Conservation (phyloP, 768 basidiomycete species). For the Lactarius deliciosus region DNA sequence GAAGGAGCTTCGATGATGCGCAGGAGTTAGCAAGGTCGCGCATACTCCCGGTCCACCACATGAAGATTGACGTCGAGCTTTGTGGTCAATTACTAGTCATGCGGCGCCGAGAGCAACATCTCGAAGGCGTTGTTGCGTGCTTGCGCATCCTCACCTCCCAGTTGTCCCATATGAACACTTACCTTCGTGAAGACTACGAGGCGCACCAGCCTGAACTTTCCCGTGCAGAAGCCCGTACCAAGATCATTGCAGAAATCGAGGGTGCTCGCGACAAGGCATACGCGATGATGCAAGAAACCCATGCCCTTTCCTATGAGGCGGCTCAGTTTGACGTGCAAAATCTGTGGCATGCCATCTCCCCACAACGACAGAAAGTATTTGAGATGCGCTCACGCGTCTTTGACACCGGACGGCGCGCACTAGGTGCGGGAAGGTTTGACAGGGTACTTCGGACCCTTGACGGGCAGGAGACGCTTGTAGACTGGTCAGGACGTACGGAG, state of each 20-base stretch:
- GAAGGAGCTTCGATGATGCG: slow-evolving; percentile 68
- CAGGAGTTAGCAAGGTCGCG: slow-evolving; percentile 47
- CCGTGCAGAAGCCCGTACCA: slow-evolving; percentile 47
- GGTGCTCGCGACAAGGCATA: slow-evolving; percentile 49
- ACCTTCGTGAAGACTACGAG: slow-evolving; percentile 60
- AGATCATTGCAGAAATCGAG: slow-evolving; percentile 53
- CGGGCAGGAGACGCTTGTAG: slow-evolving; percentile 60
- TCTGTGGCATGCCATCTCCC: slow-evolving; percentile 64
- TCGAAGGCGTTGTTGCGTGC: slow-evolving; percentile 60
- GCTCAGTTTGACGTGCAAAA: slow-evolving; percentile 65
- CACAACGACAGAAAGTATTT: slow-evolving; percentile 61
- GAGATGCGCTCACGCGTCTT: slow-evolving; percentile 67
- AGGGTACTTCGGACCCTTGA: slow-evolving; percentile 71
- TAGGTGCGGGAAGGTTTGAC: slow-evolving; percentile 59
- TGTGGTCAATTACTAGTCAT: slow-evolving; percentile 73
- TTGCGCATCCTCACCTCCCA: slow-evolving; percentile 54
- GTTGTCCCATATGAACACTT: slow-evolving; percentile 54
- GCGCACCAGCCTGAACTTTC: slow-evolving; percentile 49
- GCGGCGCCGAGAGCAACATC: slow-evolving; percentile 63
- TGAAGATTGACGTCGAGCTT: slow-evolving; percentile 78
- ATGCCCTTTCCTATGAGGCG: slow-evolving; percentile 69
- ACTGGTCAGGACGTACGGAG: slow-evolving; percentile 68
- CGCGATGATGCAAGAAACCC: slow-evolving; percentile 57
- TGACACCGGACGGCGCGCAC: slow-evolving; percentile 55
- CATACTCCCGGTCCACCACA: slow-evolving; percentile 57